phyloP scores from a whole-genome alignment of 176 grass and related monocot species.

The Musa itinerans region DNA sequence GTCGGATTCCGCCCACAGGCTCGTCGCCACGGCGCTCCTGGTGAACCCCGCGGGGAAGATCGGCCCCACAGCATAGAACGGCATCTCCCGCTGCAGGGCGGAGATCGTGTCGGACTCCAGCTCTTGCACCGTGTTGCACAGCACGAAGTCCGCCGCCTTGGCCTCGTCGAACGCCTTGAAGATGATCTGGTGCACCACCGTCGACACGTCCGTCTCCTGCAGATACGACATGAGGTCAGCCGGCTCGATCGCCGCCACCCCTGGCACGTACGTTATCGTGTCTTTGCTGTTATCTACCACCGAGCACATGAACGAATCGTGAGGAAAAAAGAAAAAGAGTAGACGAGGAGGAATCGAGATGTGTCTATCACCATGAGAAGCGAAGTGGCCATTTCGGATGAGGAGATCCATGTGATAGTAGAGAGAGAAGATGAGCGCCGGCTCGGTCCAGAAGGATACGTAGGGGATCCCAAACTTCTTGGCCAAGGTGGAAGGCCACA shows the following conservation, averaged over 20 bases:
- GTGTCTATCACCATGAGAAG: constrained; percentile 30
- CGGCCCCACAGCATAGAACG: constrained; percentile 68
- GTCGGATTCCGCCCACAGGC: constrained; percentile 55
- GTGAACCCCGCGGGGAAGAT: constrained; percentile 51
- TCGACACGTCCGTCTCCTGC: constrained; percentile 41
- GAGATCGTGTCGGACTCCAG: constrained; percentile 53
- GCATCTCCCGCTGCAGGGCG: constrained; percentile 34
- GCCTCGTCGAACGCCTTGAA: constrained; percentile 53
- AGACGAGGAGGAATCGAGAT: not conserved
- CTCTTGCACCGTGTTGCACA: constrained; percentile 71
- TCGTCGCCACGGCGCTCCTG: constrained; percentile 41
- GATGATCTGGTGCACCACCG: constrained; percentile 58
- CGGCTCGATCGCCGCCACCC: constrained; percentile 49
- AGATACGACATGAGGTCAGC: constrained; percentile 53
- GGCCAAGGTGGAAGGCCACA: constrained; percentile 45
- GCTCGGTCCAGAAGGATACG: constrained; percentile 27
- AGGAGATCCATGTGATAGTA: constrained; percentile 63
- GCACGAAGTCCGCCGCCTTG: constrained; percentile 40
- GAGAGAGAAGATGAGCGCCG: constrained; percentile 50
- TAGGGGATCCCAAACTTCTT: constrained; percentile 30
- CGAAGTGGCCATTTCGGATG: constrained; percentile 41
- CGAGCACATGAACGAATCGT: not conserved
- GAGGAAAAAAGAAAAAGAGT: not conserved
- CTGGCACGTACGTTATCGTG: constrained; percentile 64
- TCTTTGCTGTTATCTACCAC: constrained; percentile 58